A percentile compares a stretch with the other conserved stretches of the same genome.
These are phyloP conservation scores for Rhodomyrtus tomentosa DNA, from an alignment of 345 rosid genomes.

Conservation along the genomic window DNA sequence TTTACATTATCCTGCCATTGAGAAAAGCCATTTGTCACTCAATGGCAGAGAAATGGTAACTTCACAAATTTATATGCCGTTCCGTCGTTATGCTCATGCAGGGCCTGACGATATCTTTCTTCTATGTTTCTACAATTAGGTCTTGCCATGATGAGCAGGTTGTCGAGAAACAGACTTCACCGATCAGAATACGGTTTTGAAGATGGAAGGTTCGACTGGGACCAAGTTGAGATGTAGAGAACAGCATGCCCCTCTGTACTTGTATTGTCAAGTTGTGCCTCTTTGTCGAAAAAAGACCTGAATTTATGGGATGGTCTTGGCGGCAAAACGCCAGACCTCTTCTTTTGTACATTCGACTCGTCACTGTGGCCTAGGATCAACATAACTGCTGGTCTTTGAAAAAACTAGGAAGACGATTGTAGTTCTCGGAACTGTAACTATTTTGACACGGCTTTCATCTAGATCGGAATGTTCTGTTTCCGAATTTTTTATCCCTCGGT, in stretches of 20 bases:
- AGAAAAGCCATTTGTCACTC: neutral
- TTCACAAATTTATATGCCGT: neutral
- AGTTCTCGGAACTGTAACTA: neutral
- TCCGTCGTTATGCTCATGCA: neutral
- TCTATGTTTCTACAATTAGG: conserved; percentile 21
- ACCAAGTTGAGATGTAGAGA: conserved; percentile 18
- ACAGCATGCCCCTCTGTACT: neutral
- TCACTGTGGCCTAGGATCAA: neutral
- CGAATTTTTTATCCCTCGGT: neutral
- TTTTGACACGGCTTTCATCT: neutral
- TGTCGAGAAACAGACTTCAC: conserved; percentile 29
- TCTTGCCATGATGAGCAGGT: conserved; percentile 39
- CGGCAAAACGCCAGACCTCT: neutral
- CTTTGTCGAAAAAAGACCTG: neutral
- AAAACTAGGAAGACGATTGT: neutral
- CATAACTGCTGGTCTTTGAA: neutral
- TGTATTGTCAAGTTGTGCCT: neutral
- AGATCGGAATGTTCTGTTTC: neutral
- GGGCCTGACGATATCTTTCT: neutral
- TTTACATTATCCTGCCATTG: neutral
- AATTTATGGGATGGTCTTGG: neutral
- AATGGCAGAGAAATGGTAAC: neutral
- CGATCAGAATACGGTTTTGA: conserved; percentile 16
- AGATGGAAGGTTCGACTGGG: conserved; percentile 22
- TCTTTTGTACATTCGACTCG: neutral